Conservation (phyloP, 495 filamentous ascomycete species). For the Penicillium psychrofluorescens region DNA sequence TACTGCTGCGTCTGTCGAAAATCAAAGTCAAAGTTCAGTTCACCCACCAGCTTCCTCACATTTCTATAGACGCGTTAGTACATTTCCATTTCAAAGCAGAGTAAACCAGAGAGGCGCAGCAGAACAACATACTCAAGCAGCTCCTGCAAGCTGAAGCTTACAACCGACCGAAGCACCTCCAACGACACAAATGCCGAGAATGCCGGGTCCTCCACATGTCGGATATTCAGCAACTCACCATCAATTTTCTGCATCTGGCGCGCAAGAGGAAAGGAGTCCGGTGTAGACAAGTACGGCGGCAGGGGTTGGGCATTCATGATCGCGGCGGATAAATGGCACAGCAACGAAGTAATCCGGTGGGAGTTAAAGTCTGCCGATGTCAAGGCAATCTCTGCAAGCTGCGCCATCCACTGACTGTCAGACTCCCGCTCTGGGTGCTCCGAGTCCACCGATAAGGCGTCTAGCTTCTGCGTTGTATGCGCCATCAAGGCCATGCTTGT, state of each 20-base stretch:
- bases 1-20: constrained; percentile 7
- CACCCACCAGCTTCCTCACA: constrained; percentile 62
- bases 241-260: constrained; percentile 44
- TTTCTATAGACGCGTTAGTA: constrained; percentile 20
- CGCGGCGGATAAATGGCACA: constrained; percentile 61
- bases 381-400: constrained; percentile 22
- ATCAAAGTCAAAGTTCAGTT: constrained; percentile 64
- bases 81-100: not conserved
- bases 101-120: not conserved
- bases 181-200: constrained; percentile 69
- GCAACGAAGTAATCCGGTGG: constrained; percentile 51
- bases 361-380: constrained; percentile 45
- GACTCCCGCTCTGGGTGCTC: not conserved
- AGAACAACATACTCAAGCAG: constrained; percentile 37
- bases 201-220: constrained; percentile 61
- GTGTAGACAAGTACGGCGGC: constrained; percentile 51
- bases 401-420: constrained; percentile 16
- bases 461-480: constrained; percentile 34
- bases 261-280: constrained; percentile 49
- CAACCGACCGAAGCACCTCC: constrained; percentile 59
- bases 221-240: constrained; percentile 49
- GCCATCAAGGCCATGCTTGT: constrained; percentile 60
- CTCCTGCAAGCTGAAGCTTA: constrained; percentile 55
- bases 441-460: constrained; percentile 9
- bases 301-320: constrained; percentile 51